A percentile compares a stretch with the other conserved stretches of the same genome.
Conservation (phyloP, 2,329 filamentous ascomycete species). For the Penicillium sp. region DNA sequence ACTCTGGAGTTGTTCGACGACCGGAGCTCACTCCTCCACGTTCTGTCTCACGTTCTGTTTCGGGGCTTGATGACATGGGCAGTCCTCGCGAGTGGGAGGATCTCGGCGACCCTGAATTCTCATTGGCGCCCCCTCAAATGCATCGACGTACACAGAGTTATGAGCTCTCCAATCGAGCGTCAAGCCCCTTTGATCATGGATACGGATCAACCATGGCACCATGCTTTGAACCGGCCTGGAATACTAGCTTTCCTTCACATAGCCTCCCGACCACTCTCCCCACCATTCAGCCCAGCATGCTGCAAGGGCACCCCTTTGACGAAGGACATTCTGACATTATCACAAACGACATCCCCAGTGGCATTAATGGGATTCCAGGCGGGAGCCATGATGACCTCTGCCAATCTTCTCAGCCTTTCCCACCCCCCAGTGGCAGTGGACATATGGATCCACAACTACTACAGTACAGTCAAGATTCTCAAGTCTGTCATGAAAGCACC, state of each 20-base stretch:
- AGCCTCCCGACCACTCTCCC: conserved; percentile 58
- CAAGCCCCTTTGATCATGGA: conserved; percentile 38
- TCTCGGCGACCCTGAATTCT: conserved; percentile 9
- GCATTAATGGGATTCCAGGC: conserved; percentile 49
- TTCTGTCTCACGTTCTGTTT: conserved; percentile 1
- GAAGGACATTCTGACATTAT: conserved; percentile 5
- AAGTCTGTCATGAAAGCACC: not conserved
- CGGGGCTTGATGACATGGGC: conserved; percentile 5
- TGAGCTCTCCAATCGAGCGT: conserved; percentile 36
- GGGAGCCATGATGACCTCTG: conserved; percentile 47
- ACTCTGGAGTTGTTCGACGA: conserved; percentile 41
- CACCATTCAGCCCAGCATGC: conserved; percentile 48
- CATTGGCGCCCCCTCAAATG: conserved; percentile 23
- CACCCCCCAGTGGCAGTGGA: conserved; percentile 26
- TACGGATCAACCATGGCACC: not conserved
- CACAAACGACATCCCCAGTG: conserved; percentile 35
- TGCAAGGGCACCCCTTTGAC: conserved; percentile 27
- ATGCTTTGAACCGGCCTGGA: conserved; percentile 51
- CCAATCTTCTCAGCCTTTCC: conserved; percentile 38
- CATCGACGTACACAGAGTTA: conserved; percentile 30
- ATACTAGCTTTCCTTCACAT: conserved; percentile 57
- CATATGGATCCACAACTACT: conserved; percentile 51
- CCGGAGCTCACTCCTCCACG: conserved; percentile 22
- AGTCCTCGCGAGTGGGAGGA: conserved; percentile 44
- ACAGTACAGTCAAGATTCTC: conserved; percentile 28